Percentiles rank a stretch among this genome's conserved stretches.
These are phyloP conservation scores for Platismatia glauca DNA, from an alignment of 495 filamentous ascomycete species.

Conservation along the genomic window DNA sequence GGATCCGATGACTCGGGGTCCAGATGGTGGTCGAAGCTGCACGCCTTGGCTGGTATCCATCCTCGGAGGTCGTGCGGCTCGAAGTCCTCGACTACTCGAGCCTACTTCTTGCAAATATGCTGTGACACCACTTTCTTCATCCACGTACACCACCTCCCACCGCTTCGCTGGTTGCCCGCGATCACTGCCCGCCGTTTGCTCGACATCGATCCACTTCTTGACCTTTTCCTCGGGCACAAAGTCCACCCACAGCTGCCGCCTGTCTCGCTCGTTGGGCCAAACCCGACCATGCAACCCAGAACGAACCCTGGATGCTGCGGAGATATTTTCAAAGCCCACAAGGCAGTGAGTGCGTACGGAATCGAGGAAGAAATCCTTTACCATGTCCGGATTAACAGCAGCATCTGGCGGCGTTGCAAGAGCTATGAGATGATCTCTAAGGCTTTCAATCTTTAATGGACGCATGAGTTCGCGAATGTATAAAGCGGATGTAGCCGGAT, in stretches of 20 bases:
- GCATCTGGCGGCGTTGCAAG: slow-evolving; percentile 54
- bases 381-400: slow-evolving; percentile 40
- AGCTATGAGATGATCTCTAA: slow-evolving; percentile 57
- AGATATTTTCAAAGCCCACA: slow-evolving; percentile 54
- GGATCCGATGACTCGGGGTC: slow-evolving; percentile 17
- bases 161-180: slow-evolving; percentile 40
- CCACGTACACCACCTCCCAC: slow-evolving; percentile 66
- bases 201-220: slow-evolving; percentile 62
- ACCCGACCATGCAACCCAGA: slow-evolving; percentile 63
- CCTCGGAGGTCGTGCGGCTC: slow-evolving; percentile 26
- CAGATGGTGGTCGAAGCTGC: slow-evolving; percentile 21
- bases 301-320: slow-evolving; percentile 71
- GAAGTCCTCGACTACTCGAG: slow-evolving; percentile 24
- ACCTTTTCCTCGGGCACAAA: slow-evolving; percentile 75
- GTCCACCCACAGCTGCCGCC: slow-evolving; percentile 81
- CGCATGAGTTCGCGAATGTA: slow-evolving; percentile 92
- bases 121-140: slow-evolving; percentile 46
- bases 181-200: slow-evolving; percentile 45
- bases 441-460: slow-evolving; percentile 56
- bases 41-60: slow-evolving; percentile 22
- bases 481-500: slow-evolving; percentile 74
- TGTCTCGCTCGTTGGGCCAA: slow-evolving; percentile 80
- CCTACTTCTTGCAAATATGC: slow-evolving; percentile 47
- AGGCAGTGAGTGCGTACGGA: slow-evolving; percentile 82
- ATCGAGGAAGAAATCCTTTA: slow-evolving; percentile 71